These are phyloP conservation scores for Solanum pinnatisectum DNA, from an alignment of 257 asterid genomes.

Conservation along the genomic window DNA sequence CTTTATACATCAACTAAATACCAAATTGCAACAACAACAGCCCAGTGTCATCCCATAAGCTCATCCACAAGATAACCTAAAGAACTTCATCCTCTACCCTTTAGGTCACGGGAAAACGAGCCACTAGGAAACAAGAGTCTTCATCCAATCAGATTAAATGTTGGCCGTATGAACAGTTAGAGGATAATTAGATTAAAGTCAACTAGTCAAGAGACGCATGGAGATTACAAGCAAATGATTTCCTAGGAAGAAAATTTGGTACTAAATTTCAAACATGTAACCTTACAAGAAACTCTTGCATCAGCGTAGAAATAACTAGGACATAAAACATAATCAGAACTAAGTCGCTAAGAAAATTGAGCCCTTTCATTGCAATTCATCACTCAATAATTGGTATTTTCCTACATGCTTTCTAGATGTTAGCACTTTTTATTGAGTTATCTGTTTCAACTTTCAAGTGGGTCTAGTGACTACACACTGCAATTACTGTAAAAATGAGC, in stretches of 20 bases:
- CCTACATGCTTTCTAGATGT: neutral
- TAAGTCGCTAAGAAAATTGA: neutral
- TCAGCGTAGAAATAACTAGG: neutral
- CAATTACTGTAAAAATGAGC: neutral
- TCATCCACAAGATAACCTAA: neutral
- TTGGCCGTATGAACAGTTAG: rapidly evolving
- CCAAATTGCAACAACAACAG: neutral
- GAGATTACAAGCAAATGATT: neutral
- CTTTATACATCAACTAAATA: neutral
- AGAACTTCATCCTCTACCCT: neutral
- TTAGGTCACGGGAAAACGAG: neutral
- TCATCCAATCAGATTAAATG: neutral
- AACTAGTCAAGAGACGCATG: neutral
- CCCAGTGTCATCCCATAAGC: neutral
- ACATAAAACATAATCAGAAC: neutral
- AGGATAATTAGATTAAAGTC: neutral
- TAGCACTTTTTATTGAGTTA: neutral
- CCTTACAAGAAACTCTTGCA: neutral
- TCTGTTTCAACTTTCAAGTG: neutral
- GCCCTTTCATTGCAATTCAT: neutral
- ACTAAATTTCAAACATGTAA: neutral
- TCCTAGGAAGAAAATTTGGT: neutral
- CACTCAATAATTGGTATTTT: neutral
- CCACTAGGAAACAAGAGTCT: neutral
- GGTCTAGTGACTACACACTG: neutral